phyloP scores from a whole-genome alignment of 805 yeast species.

The Candida awuae region DNA sequence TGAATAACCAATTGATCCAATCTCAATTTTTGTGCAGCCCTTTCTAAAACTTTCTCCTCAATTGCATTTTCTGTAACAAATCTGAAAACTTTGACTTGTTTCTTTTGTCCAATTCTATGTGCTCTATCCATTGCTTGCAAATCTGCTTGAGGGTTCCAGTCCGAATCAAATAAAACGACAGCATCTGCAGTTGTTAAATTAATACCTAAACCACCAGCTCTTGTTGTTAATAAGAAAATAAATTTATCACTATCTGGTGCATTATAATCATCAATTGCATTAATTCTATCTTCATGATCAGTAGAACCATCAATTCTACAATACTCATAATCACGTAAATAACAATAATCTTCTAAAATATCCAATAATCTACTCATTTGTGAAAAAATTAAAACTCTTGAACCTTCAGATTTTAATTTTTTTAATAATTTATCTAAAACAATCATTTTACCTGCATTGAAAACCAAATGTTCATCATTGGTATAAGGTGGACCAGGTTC shows the following conservation, averaged over 20 bases:
- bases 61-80: slow-evolving; percentile 94
- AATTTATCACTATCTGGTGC: slow-evolving; percentile 75
- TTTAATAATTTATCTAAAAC: slow-evolving; percentile 76
- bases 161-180: slow-evolving; percentile 83
- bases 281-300: slow-evolving; percentile 83
- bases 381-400: slow-evolving; percentile 84
- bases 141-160: slow-evolving; percentile 98
- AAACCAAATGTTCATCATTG: slow-evolving; percentile 89
- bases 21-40: slow-evolving; percentile 91
- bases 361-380: slow-evolving; percentile 91
- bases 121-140: slow-evolving; percentile 98
- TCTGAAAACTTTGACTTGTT: slow-evolving; percentile 87
- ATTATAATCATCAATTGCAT: slow-evolving; percentile 89
- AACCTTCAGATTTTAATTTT: slow-evolving; percentile 66
- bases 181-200: slow-evolving; percentile 88
- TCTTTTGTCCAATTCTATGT: slow-evolving; percentile 94
- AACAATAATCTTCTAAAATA: slow-evolving; percentile 88
- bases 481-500: slow-evolving; percentile 98
- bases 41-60: slow-evolving; percentile 90
- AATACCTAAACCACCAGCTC: slow-evolving; percentile 97
- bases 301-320: slow-evolving; percentile 94
- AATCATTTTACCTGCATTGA: slow-evolving; percentile 83
- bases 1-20: slow-evolving; percentile 93
- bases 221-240: slow-evolving; percentile 77
- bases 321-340: slow-evolving; percentile 72